Conservation (phyloP, 2,329 filamentous ascomycete species). For the Alternaria incomplexa region DNA sequence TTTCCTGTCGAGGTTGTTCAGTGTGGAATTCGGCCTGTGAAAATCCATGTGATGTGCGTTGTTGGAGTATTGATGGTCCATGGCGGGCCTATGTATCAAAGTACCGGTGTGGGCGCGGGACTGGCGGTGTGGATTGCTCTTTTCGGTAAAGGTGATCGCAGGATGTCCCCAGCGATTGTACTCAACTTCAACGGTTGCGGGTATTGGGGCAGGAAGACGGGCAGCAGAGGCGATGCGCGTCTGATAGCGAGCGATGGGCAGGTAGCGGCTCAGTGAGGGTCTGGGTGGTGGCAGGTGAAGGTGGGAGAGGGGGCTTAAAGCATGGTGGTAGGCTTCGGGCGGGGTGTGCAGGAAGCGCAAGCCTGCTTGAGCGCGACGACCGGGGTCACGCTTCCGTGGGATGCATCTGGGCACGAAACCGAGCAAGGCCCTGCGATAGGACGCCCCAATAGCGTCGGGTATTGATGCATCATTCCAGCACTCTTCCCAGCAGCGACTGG, state of each 20-base stretch:
- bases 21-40: slow-evolving; percentile 45
- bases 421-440: slow-evolving; percentile 32
- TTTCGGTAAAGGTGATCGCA: slow-evolving; percentile 40
- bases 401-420: slow-evolving; percentile 29
- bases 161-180: slow-evolving; percentile 19
- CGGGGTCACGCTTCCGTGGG: slow-evolving; percentile 26
- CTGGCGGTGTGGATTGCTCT: slow-evolving; percentile 48
- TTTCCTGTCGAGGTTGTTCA: slow-evolving; percentile 47
- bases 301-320: slow-evolving; percentile 37
- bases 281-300: slow-evolving; percentile 22
- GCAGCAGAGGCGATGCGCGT: slow-evolving; percentile 16
- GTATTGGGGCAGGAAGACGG: slow-evolving; percentile 5
- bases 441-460: slow-evolving; percentile 44
- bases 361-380: slow-evolving; percentile 8
- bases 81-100: slow-evolving; percentile 49
- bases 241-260: slow-evolving; percentile 10
- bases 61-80: slow-evolving; percentile 42
- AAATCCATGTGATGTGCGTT: slow-evolving; percentile 45
- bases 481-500: slow-evolving; percentile 28
- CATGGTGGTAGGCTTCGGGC: slow-evolving; percentile 13
- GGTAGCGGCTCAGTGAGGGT: slow-evolving; percentile 16
- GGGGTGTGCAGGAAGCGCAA: slow-evolving; percentile 17
- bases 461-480: slow-evolving; percentile 37
- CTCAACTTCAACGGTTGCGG: slow-evolving; percentile 8
- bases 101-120: slow-evolving; percentile 48